Percentiles rank a stretch among this genome's conserved stretches.
Evolutionary conservation across 352 stramenopile species (phyloP).

Genomic region (Globisporangium nagaii): DNA sequence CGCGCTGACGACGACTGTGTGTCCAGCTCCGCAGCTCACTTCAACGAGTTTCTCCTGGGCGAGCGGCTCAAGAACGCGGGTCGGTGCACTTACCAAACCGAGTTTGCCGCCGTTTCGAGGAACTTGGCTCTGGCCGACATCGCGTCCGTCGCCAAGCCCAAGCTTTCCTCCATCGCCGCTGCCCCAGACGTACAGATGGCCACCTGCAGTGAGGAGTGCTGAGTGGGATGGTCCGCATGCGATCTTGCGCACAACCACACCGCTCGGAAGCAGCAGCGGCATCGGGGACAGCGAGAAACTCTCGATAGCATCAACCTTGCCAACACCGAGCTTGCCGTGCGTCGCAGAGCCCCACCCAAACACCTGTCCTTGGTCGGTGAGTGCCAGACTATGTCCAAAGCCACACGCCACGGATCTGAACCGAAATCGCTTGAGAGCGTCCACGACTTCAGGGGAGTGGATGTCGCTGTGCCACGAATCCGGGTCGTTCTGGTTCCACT

Average conservation of each 20-base stretch:
- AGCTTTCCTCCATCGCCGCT: conserved; percentile 64
- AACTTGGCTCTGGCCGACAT: conserved; percentile 52
- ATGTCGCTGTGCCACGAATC: conserved; percentile 54
- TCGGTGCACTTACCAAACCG: conserved; percentile 30
- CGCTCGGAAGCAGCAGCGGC: conserved; percentile 14
- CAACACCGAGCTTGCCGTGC: conserved; percentile 68
- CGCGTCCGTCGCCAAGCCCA: conserved; percentile 57
- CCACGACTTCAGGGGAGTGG: conserved; percentile 36
- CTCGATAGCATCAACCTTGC: conserved; percentile 30
- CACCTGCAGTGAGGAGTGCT: conserved; percentile 48
- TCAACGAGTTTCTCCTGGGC: conserved; percentile 42
- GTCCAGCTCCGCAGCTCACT: conserved; percentile 58
- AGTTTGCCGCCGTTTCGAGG: conserved; percentile 52
- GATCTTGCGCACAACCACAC: conserved; percentile 50
- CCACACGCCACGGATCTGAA: conserved; percentile 59
- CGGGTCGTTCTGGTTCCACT: conserved; percentile 17
- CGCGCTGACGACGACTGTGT: conserved; percentile 51
- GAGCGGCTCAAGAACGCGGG: conserved; percentile 34
- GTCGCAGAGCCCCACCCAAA: conserved; percentile 70
- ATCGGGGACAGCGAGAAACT: conserved; percentile 66
- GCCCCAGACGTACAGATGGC: conserved; percentile 68
- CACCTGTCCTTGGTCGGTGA: conserved; percentile 58
- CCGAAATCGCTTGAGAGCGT: conserved; percentile 29
- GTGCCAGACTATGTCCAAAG: conserved; percentile 64
- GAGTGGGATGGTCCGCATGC: conserved; percentile 77